Conservation (phyloP, 2,329 filamentous ascomycete genomes). For the Pyrenochaeta sp. region DNA sequence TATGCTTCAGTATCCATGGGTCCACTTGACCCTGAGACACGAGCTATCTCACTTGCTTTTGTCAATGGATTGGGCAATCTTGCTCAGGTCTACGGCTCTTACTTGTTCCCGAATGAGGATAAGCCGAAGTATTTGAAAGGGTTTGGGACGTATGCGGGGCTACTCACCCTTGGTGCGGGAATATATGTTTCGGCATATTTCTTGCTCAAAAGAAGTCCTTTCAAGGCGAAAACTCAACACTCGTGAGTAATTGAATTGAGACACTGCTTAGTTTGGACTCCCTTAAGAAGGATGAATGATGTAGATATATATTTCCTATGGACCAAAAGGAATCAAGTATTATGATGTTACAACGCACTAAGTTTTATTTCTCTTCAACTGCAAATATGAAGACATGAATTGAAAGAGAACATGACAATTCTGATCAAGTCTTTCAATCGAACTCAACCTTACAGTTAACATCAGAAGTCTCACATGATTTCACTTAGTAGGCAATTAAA, state of each 20-base stretch:
- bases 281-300: no score
- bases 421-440: no score
- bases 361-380: no score
- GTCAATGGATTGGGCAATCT: conserved; percentile 34
- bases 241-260: neutral
- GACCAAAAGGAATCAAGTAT: no score
- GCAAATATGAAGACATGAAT: no score
- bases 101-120: conserved; percentile 30
- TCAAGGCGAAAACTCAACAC: conserved; percentile 10
- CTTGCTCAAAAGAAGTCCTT: conserved; percentile 28
- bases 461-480: no score
- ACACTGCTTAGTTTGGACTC: no score
- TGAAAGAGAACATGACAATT: no score
- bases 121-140: conserved; percentile 31
- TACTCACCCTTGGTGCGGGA: conserved; percentile 27
- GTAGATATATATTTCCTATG: no score
- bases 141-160: conserved; percentile 31
- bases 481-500: no score
- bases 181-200: conserved; percentile 30
- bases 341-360: no score
- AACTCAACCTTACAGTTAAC: no score
- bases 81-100: conserved; percentile 32
- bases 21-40: conserved; percentile 28
- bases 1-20: conserved; percentile 30
- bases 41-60: conserved; percentile 31